Conservation (phyloP, 2,329 filamentous ascomycete species). For the Diplodia seriata region DNA sequence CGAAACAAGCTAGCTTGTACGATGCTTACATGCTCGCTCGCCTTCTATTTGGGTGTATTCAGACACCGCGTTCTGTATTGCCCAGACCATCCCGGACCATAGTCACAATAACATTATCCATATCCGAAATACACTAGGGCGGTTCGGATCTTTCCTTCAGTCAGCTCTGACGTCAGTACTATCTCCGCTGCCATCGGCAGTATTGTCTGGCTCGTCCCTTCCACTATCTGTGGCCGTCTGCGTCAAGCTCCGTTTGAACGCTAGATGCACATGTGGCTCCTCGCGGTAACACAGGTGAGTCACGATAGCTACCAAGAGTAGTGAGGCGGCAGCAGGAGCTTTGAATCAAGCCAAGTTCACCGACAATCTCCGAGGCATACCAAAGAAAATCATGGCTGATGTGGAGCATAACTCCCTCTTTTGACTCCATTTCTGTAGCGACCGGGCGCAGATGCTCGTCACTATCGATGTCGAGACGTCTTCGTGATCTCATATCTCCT, state of each 20-base stretch:
- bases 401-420: background rate
- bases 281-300: background rate
- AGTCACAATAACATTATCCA: no score
- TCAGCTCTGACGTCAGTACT: constrained; percentile 47
- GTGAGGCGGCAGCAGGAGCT: background rate
- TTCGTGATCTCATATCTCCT: background rate
- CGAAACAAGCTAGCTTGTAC: no score
- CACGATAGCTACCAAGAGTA: background rate
- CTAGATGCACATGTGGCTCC: constrained; percentile 34
- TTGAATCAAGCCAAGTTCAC: constrained; percentile 10
- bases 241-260: no score
- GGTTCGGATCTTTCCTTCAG: constrained; percentile 51
- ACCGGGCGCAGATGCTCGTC: constrained; percentile 5
- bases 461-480: background rate
- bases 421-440: constrained; percentile 11
- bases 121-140: no score
- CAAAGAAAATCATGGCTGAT: background rate
- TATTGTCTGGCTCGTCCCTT: no score
- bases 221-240: no score
- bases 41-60: no score
- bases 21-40: no score
- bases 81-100: no score
- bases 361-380: background rate
- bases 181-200: constrained; percentile 46
- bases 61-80: no score